Base-by-base conservation (phyloP, 108 stramenopile species). In the Cyclotella choctawhatcheeana region DNA sequence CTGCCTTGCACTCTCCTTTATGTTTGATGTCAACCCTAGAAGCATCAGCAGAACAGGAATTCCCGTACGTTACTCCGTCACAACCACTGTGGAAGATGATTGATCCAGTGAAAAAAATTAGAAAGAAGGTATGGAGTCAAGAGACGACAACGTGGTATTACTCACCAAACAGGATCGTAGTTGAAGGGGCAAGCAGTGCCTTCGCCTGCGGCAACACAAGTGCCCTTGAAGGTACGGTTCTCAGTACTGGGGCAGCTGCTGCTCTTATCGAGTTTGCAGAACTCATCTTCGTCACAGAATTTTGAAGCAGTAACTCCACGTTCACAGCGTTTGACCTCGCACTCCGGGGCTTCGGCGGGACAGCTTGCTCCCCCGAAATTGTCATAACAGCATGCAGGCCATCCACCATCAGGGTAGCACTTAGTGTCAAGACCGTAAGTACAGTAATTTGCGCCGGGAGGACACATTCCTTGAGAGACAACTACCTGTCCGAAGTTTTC, bases 211-310 rank as follows among this genome's bases (percentile, higher is more conserved):
- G 40, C 27, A 24, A 61, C 60, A 61, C 60, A 61, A 21, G 43
- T 61, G 7, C 60, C 60, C 3, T 3, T 43, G 20, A 61, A 61
- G 25, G 60, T 61, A 14, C 60, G 35, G 30, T 44, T 12, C 37
- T 61, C 29, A 26, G 60, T 61, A 24, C 60, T 61, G 4, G 60
- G 60, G 44, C 60, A 61, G 3, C 10, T 61, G 60, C 60, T 61
- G 43, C 60, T 61, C 2, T 61, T 61, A 20, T 44, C 43, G 12
- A 61, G 60, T 24, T 61, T 61, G 60, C 60, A 61, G 44, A 61
- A 61, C 43, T 61, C 35, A 61, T 61, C 2, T 12, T 61, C 40
- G 37, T 61, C 21, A 44, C 60, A 61, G 22, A 26, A 44, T 2
- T 43, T 61, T 1, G 60, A 44, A 0, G 60, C 60, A 4, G 22